Evolutionary conservation across 495 filamentous ascomycete genomes (phyloP).

Genomic region (Hypoxylon lienhwacheense): DNA sequence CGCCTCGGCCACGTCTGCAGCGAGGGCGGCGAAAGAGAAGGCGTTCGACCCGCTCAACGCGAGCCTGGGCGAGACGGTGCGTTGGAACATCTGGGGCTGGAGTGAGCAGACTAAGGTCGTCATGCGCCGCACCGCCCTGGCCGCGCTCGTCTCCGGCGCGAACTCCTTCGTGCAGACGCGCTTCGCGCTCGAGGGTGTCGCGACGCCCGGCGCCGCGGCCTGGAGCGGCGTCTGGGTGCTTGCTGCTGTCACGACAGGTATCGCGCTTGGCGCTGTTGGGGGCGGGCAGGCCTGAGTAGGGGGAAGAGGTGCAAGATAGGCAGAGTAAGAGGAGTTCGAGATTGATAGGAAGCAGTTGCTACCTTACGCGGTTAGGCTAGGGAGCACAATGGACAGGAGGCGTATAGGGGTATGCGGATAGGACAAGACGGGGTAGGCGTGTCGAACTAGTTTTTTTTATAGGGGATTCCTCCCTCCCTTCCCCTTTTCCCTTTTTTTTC

Average conservation of each 20-base stretch:
- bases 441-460: no score
- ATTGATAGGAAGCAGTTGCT: not conserved
- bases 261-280: conserved; percentile 59
- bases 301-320: not conserved
- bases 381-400: not conserved
- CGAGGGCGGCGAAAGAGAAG: conserved; percentile 15
- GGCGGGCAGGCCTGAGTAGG: conserved; percentile 34
- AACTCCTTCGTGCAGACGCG: conserved; percentile 68
- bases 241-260: conserved; percentile 60
- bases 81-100: conserved; percentile 63
- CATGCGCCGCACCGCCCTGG: conserved; percentile 61
- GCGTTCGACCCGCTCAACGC: conserved; percentile 58
- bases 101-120: conserved; percentile 66
- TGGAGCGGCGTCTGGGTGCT: conserved; percentile 73
- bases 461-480: no score
- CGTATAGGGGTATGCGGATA: no score
- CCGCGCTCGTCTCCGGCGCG: conserved; percentile 56
- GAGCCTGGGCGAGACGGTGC: conserved; percentile 60
- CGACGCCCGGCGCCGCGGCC: conserved; percentile 63
- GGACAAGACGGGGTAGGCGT: no score
- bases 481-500: no score
- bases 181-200: conserved; percentile 65
- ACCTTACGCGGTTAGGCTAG: not conserved
- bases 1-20: conserved; percentile 51
- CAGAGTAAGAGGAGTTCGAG: not conserved